Percentiles rank a stretch among this genome's conserved stretches.
Evolutionary conservation across 768 basidiomycete genomes (phyloP).

Genomic region (Sporobolomyces phaffii): DNA sequence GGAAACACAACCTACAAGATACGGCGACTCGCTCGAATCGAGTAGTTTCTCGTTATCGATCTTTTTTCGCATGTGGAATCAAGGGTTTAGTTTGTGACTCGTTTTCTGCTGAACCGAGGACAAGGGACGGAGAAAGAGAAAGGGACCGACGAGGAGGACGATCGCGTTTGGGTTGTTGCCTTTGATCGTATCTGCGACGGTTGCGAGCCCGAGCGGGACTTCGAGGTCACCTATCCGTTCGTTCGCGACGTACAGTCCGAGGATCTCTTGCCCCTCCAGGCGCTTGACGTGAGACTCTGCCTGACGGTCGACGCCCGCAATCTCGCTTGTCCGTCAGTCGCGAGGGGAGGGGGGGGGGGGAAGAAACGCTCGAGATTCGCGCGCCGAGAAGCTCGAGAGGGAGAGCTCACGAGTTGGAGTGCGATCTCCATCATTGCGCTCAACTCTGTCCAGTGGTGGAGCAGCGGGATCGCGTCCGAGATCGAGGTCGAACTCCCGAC

Average conservation of each 20-base stretch:
- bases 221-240: constrained; percentile 55
- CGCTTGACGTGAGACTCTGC: constrained; percentile 38
- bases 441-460: constrained; percentile 78
- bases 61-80: constrained; percentile 50
- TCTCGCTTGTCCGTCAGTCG: neutral
- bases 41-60: constrained; percentile 61
- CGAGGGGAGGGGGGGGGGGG: no score
- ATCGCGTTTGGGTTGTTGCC: constrained; percentile 57
- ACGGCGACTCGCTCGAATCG: constrained; percentile 53
- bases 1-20: constrained; percentile 53
- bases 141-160: constrained; percentile 60
- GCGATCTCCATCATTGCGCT: constrained; percentile 80
- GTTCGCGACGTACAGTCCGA: constrained; percentile 45
- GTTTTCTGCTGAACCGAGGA: no score
- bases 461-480: constrained; percentile 65
- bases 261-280: constrained; percentile 20
- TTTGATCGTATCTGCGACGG: constrained; percentile 57
- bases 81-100: no score
- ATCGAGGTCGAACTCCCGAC: constrained; percentile 56
- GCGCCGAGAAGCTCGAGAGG: no score
- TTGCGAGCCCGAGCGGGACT: constrained; percentile 63
- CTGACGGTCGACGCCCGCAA: constrained; percentile 7
- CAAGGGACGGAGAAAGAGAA: neutral
- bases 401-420: constrained; percentile 31
- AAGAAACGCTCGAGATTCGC: no score